A percentile compares a stretch with the other conserved stretches of the same genome.
Conservation (phyloP, 2,329 filamentous ascomycete species). For the Chaetomium globosum region DNA sequence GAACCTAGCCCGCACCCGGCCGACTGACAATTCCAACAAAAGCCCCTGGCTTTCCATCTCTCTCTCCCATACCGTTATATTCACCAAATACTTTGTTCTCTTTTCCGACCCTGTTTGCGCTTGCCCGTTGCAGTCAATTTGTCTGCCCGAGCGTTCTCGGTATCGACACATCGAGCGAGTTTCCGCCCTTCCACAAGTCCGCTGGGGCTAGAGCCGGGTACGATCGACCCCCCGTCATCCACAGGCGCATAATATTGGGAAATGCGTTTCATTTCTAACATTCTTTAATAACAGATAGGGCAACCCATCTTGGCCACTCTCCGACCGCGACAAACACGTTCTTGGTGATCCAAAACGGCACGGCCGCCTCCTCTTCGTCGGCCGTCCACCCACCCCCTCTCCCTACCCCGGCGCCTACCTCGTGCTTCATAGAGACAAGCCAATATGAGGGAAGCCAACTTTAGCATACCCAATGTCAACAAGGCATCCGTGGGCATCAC, state of each 20-base stretch:
- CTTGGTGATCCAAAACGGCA: conserved; percentile 20
- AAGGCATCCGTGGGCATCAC: conserved; percentile 96
- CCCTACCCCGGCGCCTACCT: conserved; percentile 38
- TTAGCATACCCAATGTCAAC: conserved; percentile 98
- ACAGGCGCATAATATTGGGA: conserved; percentile 29
- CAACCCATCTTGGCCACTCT: conserved; percentile 10
- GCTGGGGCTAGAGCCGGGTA: conserved; percentile 20
- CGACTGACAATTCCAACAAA: not conserved
- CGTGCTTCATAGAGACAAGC: conserved; percentile 37
- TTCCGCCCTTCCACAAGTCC: conserved; percentile 25
- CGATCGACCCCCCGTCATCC: conserved; percentile 20
- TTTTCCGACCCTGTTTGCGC: not conserved
- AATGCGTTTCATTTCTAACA: conserved; percentile 33
- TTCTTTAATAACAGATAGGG: conserved; percentile 23
- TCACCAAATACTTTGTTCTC: not conserved
- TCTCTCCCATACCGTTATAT: not conserved
- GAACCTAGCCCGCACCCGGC: conserved; percentile 14
- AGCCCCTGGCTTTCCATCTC: not conserved
- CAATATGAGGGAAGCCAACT: conserved; percentile 99
- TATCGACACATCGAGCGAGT: conserved; percentile 21
- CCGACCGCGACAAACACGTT: conserved; percentile 18
- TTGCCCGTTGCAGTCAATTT: conserved; percentile 5
- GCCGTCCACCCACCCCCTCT: conserved; percentile 21
- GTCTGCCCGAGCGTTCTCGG: conserved; percentile 17
- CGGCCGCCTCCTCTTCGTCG: conserved; percentile 4